Base-by-base conservation (phyloP, 148 eudicot species). In the Camellia japonica region DNA sequence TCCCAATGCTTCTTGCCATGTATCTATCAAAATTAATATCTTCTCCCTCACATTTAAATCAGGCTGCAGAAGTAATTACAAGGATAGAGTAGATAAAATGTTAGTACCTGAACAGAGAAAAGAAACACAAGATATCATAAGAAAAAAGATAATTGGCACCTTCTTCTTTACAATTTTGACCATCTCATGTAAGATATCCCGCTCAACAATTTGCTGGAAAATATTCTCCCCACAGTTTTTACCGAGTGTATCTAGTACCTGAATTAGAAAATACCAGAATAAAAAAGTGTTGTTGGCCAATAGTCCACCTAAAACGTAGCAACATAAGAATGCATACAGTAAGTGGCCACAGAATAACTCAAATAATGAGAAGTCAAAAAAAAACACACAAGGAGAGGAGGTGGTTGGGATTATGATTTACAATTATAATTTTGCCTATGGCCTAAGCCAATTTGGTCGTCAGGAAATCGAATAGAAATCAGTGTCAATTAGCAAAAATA, bases 1-100 rank as follows among this genome's bases (percentile, higher is more conserved):
- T 65, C 97, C 98, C 74, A 95, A 78, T 82, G 97, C 97, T 82
- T 91, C 93, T 84, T 95, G 97, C 97, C 99, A 93, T 55, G 99
- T 89, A 84, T 95, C 99, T 79, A 95, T 81, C 84, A 93, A 81
- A 76, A 86, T 86, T 51, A 95, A 86, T 78, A 95, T 92, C 87
- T 87, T 90, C 89, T 95, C 97, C 86, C 88, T 89, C 78, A 95
- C 99, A 80, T 81, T 84, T 75, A 92, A 86, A 83, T 92, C 97
- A 41, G 99, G 97, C 99, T 95, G 88, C 87, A 83, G 65, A 68
- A 78, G 56, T 77, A 13, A 75, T 41, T 55, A 74, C 49, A 68
- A 81, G 82, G 14, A 78, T 30, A 77, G 6, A 73, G 60, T 80
- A 80, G 80, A 65, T 52, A 64, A 68, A 11, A 79, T 3, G n/a